Base-by-base conservation (phyloP, 2,329 filamentous ascomycete species). In the Endothia cerciana region DNA sequence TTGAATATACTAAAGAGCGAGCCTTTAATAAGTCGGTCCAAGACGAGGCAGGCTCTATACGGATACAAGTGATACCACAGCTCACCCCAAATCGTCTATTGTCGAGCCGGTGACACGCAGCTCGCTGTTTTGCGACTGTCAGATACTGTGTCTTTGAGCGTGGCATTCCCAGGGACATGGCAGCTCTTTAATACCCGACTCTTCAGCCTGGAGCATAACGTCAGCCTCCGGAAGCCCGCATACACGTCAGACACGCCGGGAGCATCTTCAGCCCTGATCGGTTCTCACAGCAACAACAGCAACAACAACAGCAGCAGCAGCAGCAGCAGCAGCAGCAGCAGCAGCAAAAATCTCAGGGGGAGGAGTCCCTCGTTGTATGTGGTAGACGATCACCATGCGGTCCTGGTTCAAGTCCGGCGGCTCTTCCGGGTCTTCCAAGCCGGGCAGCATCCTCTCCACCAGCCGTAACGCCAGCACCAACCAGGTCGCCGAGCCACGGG, bases 401-500 rank as follows among this genome's bases (percentile, higher is more conserved):
- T 66, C 66, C 13, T 68, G 66, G 66, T 66, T 68, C 43, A 68
- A 63, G 30, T 62, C 49, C 49, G 47, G 53, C 22, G 57, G 47
- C 38, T 38, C 65, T 22, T 38, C 57, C 33, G 60, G 60, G 17
- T 22, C 63, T 25, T 60, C 65, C n/a, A 65, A 62, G 45, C 30
- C 60, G 25, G 55, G 55, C 51, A 63, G 51, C 40, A 58, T 63
- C 13, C 45, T 63, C 33, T 51, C 65, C 13, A 59, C 65, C 40
- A 68, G 33, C 55, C 58, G 45, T 10, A 58, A 62, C 51, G 60
- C 58, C 45, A 67, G 65, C 63, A 63, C 65, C 65, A 69, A 43
- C 30, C 65, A 61, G 10, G 60, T 60, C 25, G 62, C 65, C 30
- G 65, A 68, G 43, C 49, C 70, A 5, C 65, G 63, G 4, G 74